Evolutionary conservation across 306 rosid genomes (phyloP), one percentile per base, ranked within the genome.

Genomic region (Acacia melanoxylon): DNA sequence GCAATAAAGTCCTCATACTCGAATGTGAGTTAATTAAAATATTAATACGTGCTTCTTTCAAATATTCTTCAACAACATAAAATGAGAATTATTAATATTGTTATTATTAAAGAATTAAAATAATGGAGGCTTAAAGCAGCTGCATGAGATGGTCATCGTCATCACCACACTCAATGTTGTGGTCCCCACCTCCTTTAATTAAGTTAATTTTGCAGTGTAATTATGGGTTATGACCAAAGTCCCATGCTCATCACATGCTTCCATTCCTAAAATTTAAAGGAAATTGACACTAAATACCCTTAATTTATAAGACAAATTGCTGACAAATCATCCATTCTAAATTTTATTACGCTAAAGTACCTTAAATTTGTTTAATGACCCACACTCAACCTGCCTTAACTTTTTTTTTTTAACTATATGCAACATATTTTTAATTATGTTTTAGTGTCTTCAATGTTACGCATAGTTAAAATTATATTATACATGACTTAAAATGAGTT

Each of bases 131-230:
- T 76, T 86, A 66, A 84, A 83, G 81, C 77, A 80, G 77, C 46
- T 84, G 19, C 68, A 14, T 49, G 54, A 83, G 85, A 80, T 63
- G n/a, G 42, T 80, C 27, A 73, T 80, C 33, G 77, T 71, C 76
- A 77, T 74, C 76, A 76, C 24, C 31, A 22, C 27, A 10, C 31
- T 22, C 31, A 56, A 56, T 42, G 4, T 52, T 76, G 88, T 82
- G 92, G 97, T 90, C 94, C 97, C 80, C 79, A 67, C 67, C 78
- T 84, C 78, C 65, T 42, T 83, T 81, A 68, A 78, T 81, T 81
- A 68, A 83, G 63, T 77, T 78, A 81, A 42, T 42, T 78, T 86
- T 79, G 68, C 81, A 74, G 68, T 63, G 81, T 85, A 83, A 89
- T 88, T 73, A 85, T 84, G 87, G 75, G 82, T 86, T 76, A 37